phyloP scores from a whole-genome alignment of 306 rosid genomes.

The barrel medic (Medicago truncatula) region DNA sequence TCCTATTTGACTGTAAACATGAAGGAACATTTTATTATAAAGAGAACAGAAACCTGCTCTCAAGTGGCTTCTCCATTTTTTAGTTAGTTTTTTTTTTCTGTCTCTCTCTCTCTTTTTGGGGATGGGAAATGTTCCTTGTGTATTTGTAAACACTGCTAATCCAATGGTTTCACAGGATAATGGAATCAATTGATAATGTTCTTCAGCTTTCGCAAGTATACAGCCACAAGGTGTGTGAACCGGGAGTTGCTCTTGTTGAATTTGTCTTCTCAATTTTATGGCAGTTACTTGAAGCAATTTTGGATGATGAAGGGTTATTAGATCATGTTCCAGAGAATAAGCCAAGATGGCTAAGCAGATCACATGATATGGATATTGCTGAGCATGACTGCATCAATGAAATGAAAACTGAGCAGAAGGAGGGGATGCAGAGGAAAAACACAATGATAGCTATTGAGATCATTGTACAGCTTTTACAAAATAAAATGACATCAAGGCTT shows the following conservation, averaged over 20 bases:
- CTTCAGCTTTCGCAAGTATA: conserved; percentile 79
- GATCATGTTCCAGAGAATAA: conserved; percentile 63
- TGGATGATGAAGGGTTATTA: conserved; percentile 85
- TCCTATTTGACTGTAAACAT: conserved; percentile 6
- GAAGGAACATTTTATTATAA: conserved; percentile 8
- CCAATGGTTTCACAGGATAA: conserved; percentile 67
- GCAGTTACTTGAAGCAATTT: conserved; percentile 89
- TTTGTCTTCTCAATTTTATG: conserved; percentile 78
- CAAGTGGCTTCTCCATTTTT: conserved; percentile 21
- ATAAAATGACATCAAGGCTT: conserved; percentile 71
- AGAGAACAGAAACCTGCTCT: conserved; percentile 27
- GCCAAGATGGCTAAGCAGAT: conserved; percentile 66
- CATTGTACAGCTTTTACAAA: conserved; percentile 69
- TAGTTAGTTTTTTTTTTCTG: neutral
- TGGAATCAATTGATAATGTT: conserved; percentile 78
- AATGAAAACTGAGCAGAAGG: conserved; percentile 57
- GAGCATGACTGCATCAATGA: conserved; percentile 55
- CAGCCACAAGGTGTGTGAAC: conserved; percentile 64
- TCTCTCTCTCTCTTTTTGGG: conserved; percentile 1
- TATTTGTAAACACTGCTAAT: conserved; percentile 36
- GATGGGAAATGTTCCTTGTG: conserved; percentile 19
- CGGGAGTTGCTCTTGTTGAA: conserved; percentile 80
- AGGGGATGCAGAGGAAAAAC: conserved; percentile 62
- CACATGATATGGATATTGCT: conserved; percentile 71
- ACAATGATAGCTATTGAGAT: conserved; percentile 74